Conservation (phyloP, 2,329 filamentous ascomycete species). For the Shiraia sp. region DNA sequence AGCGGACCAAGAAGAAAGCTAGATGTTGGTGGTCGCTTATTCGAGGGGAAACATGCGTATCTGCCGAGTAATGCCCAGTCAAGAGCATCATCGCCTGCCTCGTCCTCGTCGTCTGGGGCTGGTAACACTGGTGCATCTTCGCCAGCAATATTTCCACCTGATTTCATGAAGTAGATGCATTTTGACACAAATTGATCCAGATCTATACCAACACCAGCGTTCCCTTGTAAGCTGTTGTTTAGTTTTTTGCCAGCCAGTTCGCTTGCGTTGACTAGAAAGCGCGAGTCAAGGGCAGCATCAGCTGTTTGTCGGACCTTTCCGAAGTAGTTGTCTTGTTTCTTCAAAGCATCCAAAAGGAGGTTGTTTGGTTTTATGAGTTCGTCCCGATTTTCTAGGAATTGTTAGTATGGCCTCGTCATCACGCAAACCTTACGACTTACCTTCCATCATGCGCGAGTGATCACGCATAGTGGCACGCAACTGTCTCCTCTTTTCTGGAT, state of each 20-base stretch:
- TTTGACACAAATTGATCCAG: constrained; percentile 91
- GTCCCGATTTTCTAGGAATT: constrained; percentile 64
- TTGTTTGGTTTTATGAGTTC: constrained; percentile 71
- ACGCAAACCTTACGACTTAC: constrained; percentile 24
- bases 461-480: constrained; percentile 72
- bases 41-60: constrained; percentile 73
- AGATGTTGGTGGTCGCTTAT: constrained; percentile 73
- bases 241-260: constrained; percentile 82
- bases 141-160: constrained; percentile 56
- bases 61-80: constrained; percentile 83
- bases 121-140: constrained; percentile 57
- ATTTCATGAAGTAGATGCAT: constrained; percentile 83
- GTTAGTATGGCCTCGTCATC: neutral
- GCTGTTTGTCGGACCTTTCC: constrained; percentile 79
- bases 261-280: constrained; percentile 78
- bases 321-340: constrained; percentile 67
- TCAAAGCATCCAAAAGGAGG: constrained; percentile 67
- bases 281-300: constrained; percentile 88
- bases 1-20: constrained; percentile 88
- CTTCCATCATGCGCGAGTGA: constrained; percentile 64
- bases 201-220: constrained; percentile 75
- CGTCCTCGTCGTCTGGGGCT: constrained; percentile 62
- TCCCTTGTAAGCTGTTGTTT: constrained; percentile 72
- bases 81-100: constrained; percentile 70
- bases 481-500: constrained; percentile 70